phyloP scores from a whole-genome alignment of 2,329 filamentous ascomycete species.

The Magnaporthales sp. region DNA sequence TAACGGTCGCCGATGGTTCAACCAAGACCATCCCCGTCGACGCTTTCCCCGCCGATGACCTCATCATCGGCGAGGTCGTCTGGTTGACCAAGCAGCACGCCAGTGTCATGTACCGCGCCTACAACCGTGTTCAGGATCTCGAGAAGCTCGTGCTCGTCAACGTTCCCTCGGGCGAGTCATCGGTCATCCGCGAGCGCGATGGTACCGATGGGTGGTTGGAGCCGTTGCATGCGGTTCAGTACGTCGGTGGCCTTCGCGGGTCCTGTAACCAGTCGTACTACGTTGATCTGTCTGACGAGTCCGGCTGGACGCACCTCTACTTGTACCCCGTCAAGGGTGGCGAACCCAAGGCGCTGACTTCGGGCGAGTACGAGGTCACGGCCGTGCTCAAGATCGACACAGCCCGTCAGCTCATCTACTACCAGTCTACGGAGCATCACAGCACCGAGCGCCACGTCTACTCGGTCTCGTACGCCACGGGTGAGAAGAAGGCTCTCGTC shows the following conservation, averaged over 20 bases:
- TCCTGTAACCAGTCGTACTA: slow-evolving; percentile 35
- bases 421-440: slow-evolving; percentile 75
- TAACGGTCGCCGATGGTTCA: slow-evolving; percentile 69
- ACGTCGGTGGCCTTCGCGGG: slow-evolving; percentile 66
- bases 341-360: slow-evolving; percentile 74
- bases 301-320: slow-evolving; percentile 77
- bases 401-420: slow-evolving; percentile 81
- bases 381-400: slow-evolving; percentile 79
- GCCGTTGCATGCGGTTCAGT: slow-evolving; percentile 76
- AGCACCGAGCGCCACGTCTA: slow-evolving; percentile 90
- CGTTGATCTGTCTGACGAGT: slow-evolving; percentile 59
- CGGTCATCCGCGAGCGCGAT: slow-evolving; percentile 71
- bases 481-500: slow-evolving; percentile 63
- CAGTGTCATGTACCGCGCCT: slow-evolving; percentile 55
- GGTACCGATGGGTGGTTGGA: slow-evolving; percentile 90
- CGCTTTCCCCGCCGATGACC: slow-evolving; percentile 78
- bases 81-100: slow-evolving; percentile 57
- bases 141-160: slow-evolving; percentile 83
- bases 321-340: slow-evolving; percentile 83
- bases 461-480: slow-evolving; percentile 76
- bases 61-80: slow-evolving; percentile 76
- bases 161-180: slow-evolving; percentile 61
- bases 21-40: slow-evolving; percentile 89
- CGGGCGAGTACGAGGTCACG: slow-evolving; percentile 87
- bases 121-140: slow-evolving; percentile 81